Evolutionary conservation across 306 rosid species (phyloP), one percentile per base, ranked within the genome.

Genomic region (Cicer pinnatifidum): DNA sequence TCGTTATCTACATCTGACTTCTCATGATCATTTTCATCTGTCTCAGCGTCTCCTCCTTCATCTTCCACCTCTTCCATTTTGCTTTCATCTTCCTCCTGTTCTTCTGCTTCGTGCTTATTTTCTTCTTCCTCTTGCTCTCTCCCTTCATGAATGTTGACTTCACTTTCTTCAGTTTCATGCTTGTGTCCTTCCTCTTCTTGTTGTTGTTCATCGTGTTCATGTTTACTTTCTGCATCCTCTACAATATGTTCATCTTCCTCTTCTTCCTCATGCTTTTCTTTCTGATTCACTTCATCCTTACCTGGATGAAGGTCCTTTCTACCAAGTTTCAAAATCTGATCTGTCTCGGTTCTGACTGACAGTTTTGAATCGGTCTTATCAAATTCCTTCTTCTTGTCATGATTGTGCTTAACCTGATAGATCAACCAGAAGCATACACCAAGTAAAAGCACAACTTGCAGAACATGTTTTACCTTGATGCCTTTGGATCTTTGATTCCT

Each of bases 351-450:
- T 66, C 71, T 67, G 44, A 52, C 71, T 0, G 76, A 47, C 16
- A 48, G 12, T 62, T 83, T 86, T 63, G 69, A 41, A 78, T 82
- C 96, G 57, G 74, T 82, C 80, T 77, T 86, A 45, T 73, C 86
- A 48, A 86, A 85, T 66, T 84, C 92, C 75, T 79, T 87, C 85
- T 90, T 90, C 91, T 90, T 95, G 75, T 92, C 99, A 73, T 86
- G 92, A 78, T 95, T 87, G 77, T 83, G 99, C 87, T 95, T 95
- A 78, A 95, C 88, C 88, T 95, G 99, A 82, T 91, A 95, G 80
- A 90, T 45, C 81, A 95, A 83, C 97, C 99, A 95, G 81, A 91
- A 87, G 81, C 97, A 90, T 28, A 95, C 89, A 72, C 97, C 97
- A 7, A 95, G 85, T 83, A 95, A 81, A 70, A 95, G 81, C 59